Evolutionary conservation across 805 yeast genomes (phyloP).

Genomic region (Allodekkera sacchari): DNA sequence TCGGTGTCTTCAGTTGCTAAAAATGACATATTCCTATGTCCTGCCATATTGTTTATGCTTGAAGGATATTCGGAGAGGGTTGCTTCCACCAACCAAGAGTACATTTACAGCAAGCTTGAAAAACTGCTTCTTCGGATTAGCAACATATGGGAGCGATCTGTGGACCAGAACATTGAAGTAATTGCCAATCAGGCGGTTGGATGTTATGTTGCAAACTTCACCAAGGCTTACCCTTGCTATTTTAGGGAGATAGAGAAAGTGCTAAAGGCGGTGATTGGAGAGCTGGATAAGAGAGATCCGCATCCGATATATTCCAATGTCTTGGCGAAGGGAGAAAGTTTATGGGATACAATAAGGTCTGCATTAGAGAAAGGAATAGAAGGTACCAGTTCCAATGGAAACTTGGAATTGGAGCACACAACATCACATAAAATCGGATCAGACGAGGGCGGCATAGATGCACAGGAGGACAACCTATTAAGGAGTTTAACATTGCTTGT

Average conservation of each 20-base stretch:
- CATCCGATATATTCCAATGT: no score
- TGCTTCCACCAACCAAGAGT: conserved; percentile 58
- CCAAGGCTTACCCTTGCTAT: conserved; percentile 40
- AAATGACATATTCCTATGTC: conserved; percentile 31
- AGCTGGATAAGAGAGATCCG: no score
- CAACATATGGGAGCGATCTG: conserved; percentile 50
- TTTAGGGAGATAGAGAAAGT: conserved; percentile 31
- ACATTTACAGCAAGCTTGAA: conserved; percentile 39
- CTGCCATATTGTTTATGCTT: conserved; percentile 33
- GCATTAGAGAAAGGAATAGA: conserved; percentile 8
- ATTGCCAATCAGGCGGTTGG: conserved; percentile 23
- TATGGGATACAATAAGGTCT: conserved; percentile 17
- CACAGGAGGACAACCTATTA: conserved; percentile 6
- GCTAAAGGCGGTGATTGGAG: no score
- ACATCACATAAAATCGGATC: no score
- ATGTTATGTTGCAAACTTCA: conserved; percentile 31
- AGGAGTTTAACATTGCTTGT: conserved; percentile 36
- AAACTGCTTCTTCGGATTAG: conserved; percentile 44
- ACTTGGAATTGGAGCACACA: no score
- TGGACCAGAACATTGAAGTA: conserved; percentile 42
- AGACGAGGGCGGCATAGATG: conserved; percentile 5
- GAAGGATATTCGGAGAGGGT: conserved; percentile 30
- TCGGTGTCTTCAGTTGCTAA: conserved; percentile 27
- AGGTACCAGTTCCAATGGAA: conserved; percentile 5
- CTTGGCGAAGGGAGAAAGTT: no score